Conservation (phyloP, 352 stramenopile species). For the Phytophthora fragariaefolia region DNA sequence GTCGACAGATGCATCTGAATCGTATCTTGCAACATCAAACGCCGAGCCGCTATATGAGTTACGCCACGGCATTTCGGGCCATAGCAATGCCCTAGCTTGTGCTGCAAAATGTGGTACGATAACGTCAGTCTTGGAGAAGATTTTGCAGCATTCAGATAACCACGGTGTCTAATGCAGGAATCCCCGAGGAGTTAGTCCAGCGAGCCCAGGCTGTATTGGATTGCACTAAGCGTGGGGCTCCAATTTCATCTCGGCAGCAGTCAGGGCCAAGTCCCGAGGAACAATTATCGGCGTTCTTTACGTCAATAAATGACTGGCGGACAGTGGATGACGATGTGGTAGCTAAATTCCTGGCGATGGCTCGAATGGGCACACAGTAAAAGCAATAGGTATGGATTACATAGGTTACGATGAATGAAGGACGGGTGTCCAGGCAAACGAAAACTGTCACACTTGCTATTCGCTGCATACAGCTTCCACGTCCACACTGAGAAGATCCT, state of each 20-base stretch:
- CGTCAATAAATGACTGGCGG: conserved; percentile 62
- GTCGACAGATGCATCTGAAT: conserved; percentile 37
- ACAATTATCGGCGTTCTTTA: conserved; percentile 52
- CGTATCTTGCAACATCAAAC: conserved; percentile 26
- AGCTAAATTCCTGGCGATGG: conserved; percentile 60
- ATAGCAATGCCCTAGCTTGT: conserved; percentile 81
- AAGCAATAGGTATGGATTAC: conserved; percentile 24
- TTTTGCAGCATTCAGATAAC: no score
- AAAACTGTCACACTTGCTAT: conserved; percentile 4
- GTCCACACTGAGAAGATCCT: conserved; percentile 63
- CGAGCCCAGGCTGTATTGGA: conserved; percentile 58
- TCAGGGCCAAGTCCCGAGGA: conserved; percentile 48
- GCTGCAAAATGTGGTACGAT: conserved; percentile 66
- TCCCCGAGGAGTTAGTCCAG: conserved; percentile 46
- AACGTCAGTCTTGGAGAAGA: background rate
- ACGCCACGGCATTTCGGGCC: conserved; percentile 56
- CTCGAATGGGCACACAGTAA: conserved; percentile 48
- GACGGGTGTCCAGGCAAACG: background rate
- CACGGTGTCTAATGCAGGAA: conserved; percentile 42
- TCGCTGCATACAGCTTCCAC: conserved; percentile 45
- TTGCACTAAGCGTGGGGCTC: conserved; percentile 31
- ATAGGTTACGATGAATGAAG: conserved; percentile 22
- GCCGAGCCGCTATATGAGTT: conserved; percentile 70
- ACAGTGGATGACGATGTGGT: conserved; percentile 48
- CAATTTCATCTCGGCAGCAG: conserved; percentile 36